Evolutionary conservation across 306 rosid species (phyloP).

Genomic region (Cajanus cajan): DNA sequence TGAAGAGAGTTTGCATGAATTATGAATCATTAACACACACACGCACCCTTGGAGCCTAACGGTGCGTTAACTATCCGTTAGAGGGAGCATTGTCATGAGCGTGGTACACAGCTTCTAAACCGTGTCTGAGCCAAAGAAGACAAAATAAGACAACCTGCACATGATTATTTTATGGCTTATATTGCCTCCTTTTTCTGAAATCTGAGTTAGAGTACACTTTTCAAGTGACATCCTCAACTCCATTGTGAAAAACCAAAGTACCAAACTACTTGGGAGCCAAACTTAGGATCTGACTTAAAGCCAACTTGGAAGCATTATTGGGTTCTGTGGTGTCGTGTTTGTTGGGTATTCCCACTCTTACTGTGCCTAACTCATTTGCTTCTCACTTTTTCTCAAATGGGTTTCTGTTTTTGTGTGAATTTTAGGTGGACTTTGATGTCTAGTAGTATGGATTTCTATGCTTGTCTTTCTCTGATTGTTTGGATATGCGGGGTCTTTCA

Average conservation of each 20-base stretch:
- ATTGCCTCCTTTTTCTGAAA: background rate
- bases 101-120: conserved; percentile 10
- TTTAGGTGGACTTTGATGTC: background rate
- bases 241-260: background rate
- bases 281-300: conserved; percentile 32
- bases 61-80: conserved; percentile 30
- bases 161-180: conserved; percentile 30
- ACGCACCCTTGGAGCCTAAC: background rate
- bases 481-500: background rate
- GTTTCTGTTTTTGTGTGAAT: background rate
- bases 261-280: conserved; percentile 14
- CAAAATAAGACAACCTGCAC: conserved; percentile 36
- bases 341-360: background rate
- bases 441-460: background rate
- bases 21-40: background rate
- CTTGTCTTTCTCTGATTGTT: background rate
- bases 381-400: conserved; percentile 8
- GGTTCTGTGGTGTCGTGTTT: background rate
- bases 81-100: background rate
- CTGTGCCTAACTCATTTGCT: background rate
- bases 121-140: conserved; percentile 25
- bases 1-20: background rate
- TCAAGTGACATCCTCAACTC: background rate
- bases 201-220: background rate
- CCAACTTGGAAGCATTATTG: conserved; percentile 20